A percentile compares a stretch with the other conserved stretches of the same genome.
Evolutionary conservation across 2,329 filamentous ascomycete species (phyloP).

Genomic region (Beauveria sp.): DNA sequence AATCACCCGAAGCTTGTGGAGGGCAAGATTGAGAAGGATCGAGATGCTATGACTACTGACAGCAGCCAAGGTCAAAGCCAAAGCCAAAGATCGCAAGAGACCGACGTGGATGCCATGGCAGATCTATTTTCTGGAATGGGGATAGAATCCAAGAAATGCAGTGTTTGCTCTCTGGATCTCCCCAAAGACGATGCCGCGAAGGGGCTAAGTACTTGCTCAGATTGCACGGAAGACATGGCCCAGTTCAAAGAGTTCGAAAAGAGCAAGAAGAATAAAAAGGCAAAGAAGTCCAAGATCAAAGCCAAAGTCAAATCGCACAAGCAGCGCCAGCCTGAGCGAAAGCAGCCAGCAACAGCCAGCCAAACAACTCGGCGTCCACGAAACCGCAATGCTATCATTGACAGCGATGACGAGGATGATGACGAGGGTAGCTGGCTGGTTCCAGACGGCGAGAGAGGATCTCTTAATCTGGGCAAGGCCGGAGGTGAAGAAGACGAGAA

Average conservation of each 20-base stretch:
- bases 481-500: constrained; percentile 85
- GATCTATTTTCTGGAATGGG: constrained; percentile 80
- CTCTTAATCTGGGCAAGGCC: constrained; percentile 61
- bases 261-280: constrained; percentile 34
- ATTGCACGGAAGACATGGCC: constrained; percentile 69
- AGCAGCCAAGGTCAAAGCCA: constrained; percentile 38
- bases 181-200: constrained; percentile 36
- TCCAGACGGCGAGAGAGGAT: constrained; percentile 54
- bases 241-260: constrained; percentile 38
- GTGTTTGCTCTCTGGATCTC: constrained; percentile 70
- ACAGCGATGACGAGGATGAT: constrained; percentile 63
- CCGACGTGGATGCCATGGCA: constrained; percentile 74
- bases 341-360: constrained; percentile 17
- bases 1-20: constrained; percentile 88
- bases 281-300: constrained; percentile 19
- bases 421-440: constrained; percentile 76
- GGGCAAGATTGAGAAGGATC: constrained; percentile 78
- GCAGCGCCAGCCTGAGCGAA: not conserved
- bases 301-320: constrained; percentile 15
- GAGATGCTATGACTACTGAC: constrained; percentile 69
- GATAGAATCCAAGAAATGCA: constrained; percentile 69
- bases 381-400: constrained; percentile 50
- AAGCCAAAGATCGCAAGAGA: constrained; percentile 42
- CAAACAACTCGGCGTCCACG: constrained; percentile 28
- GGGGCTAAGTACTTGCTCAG: constrained; percentile 53